Base-by-base conservation (phyloP, 2,329 filamentous ascomycete genomes). In the Trichoderma atrobrunneum region DNA sequence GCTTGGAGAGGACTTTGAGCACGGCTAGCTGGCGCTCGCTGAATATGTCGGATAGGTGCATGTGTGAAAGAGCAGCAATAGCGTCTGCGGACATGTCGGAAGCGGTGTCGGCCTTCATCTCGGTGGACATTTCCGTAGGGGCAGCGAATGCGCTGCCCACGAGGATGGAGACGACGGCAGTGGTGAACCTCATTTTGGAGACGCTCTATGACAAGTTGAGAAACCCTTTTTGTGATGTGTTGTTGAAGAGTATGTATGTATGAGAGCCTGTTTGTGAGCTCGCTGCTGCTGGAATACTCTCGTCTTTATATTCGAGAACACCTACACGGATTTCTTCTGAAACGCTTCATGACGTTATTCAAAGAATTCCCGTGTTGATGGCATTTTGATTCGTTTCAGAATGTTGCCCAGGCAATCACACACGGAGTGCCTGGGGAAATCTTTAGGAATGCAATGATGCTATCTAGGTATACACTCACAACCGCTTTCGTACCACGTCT, bases 11-110 rank as follows among this genome's bases (percentile, higher is more conserved):
- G 32, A 64, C 18, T 24, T 64, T 71, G 60, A 71, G 48, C 30
- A 71, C 61, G 12, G 60, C 68, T 11, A 64, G 39, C 39, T 70
- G 68, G 59, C 68, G 68, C 10, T 70, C 43, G 59, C n/a, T 43
- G 21, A 70, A 56, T 21, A 59, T 32, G 60, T 57, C 48, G 2
- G 43, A 26, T 18, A 64, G 16, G 26, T n/a, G 43, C 21, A 63
- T 57, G 60, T 62, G 26, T 16, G 59, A 21, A 7, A 62, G 11
- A 5, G 57, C 18, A 3, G 68, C 26, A 16, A n/a, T 16, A 24
- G 56, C 26, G 2, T 56, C 43, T 32, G 43, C 5, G 39, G 67
- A 36, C 39, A 70, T 62, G 24, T 60, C 54, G 51, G 43, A 51
- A 21, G 43, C 43, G 0, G n/a, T 21, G 43, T 51, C 24, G 18